Evolutionary conservation across 1,139 yeast genomes (phyloP).

Genomic region (Candida albicans): DNA sequence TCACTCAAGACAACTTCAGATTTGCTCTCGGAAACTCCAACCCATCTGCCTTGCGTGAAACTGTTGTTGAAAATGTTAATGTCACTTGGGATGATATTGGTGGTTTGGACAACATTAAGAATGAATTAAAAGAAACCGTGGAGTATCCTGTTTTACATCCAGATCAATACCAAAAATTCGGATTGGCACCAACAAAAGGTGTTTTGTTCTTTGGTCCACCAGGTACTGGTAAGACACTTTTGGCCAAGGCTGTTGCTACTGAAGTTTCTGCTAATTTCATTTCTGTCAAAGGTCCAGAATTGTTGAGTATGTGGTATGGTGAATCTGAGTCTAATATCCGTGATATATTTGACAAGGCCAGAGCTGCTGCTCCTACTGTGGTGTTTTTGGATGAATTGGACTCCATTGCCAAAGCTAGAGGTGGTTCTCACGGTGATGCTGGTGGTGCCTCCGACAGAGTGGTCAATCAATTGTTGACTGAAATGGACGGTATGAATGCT

Average conservation of each 20-base stretch:
- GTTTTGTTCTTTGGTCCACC: constrained; percentile 99
- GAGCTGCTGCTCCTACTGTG: constrained; percentile 99
- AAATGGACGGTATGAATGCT: constrained; percentile 99
- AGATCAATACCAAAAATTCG: constrained; percentile 96
- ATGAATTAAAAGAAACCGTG: constrained; percentile 96
- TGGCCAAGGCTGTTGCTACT: constrained; percentile 98
- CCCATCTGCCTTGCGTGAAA: constrained; percentile 98
- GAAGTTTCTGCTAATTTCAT: constrained; percentile 97
- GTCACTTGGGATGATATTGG: constrained; percentile 99
- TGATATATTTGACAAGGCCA: constrained; percentile 96
- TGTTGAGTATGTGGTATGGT: constrained; percentile 98
- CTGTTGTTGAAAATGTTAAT: constrained; percentile 97
- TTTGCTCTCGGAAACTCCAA: constrained; percentile 97
- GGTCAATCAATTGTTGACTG: constrained; percentile 95
- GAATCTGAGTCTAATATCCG: constrained; percentile 96
- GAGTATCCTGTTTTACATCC: constrained; percentile 99
- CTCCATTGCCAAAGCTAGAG: constrained; percentile 97
- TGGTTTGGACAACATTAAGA: constrained; percentile 92
- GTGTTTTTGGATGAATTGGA: constrained; percentile 97
- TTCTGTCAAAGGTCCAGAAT: constrained; percentile 96
- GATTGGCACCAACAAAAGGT: constrained; percentile 96
- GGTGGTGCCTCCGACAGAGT: constrained; percentile 99
- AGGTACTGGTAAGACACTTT: constrained; percentile 97
- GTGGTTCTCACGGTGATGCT: constrained; percentile 88
- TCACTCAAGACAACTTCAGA: constrained; percentile 98